These are phyloP conservation scores for Aspergillaceae sp. DNA, from an alignment of 2,329 filamentous ascomycete species.

Conservation along the genomic window DNA sequence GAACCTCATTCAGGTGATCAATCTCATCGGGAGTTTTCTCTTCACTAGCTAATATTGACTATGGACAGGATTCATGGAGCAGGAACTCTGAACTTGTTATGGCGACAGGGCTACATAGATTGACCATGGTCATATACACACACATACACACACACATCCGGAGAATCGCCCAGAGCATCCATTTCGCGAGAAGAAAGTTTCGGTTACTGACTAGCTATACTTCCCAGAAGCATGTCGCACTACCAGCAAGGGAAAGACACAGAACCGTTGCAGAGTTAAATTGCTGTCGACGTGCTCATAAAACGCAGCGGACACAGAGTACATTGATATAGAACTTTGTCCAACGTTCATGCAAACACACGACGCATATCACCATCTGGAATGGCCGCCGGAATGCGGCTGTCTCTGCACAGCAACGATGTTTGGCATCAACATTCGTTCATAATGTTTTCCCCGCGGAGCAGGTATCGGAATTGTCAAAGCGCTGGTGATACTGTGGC, in stretches of 20 bases:
- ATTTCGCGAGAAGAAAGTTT: not conserved
- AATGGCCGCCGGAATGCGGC: not conserved
- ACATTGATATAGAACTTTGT: too few relatives aligned
- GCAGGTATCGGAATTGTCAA: not conserved
- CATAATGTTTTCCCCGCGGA: not conserved
- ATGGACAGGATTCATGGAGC: not conserved
- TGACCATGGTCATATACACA: too few relatives aligned
- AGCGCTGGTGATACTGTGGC: not conserved
- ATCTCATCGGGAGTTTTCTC: too few relatives aligned
- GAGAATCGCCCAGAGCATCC: too few relatives aligned
- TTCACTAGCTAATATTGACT: too few relatives aligned
- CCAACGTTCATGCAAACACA: too few relatives aligned
- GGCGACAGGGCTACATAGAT: too few relatives aligned
- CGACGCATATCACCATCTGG: not conserved
- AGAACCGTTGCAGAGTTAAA: not conserved
- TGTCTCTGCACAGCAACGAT: not conserved
- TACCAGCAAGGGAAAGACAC: not conserved
- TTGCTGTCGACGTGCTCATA: too few relatives aligned
- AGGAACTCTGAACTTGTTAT: too few relatives aligned
- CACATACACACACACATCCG: too few relatives aligned
- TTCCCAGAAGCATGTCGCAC: not conserved
- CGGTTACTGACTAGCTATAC: not conserved
- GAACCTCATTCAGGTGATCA: not conserved
- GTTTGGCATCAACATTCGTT: not conserved
- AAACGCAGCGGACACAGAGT: too few relatives aligned